Evolutionary conservation across 371 early-diverging fungal species (phyloP), one percentile per base, ranked within the genome.

Genomic region (Mortierella sp.): DNA sequence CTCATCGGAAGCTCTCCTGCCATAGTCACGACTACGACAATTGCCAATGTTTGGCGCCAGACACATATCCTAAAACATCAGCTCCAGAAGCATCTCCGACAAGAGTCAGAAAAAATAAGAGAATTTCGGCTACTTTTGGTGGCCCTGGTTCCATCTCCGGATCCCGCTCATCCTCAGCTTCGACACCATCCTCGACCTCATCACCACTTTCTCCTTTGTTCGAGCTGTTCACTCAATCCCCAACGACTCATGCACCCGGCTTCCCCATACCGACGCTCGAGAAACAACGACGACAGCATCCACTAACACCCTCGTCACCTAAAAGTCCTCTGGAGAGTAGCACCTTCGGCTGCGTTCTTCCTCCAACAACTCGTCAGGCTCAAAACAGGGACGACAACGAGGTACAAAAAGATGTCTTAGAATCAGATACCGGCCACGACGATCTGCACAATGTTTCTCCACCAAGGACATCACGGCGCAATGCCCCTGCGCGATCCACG

Each of bases 61-160:
- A 15, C 37, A 19, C 52, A 6, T 3, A 1, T 50, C 12, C 24
- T 7, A 6, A 32, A 24, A 34, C 31, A 14, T 15, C 15, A 17
- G 9, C 51, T 4, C 17, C 51, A 17, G 9, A n/a, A n/a, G 19
- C 31, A 11, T n/a, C 51, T 2, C n/a, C 58, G 34, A 31, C 2
- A 23, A 23, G 42, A 19, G 28, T 6, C 32, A 47, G 61, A 24
- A 47, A 56, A 26, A 48, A 53, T 14, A 54, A 49, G 19, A 46
- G 72, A 15, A 43, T 72, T 7, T 72, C 72, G 31, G 28, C 57
- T 46, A 72, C 72, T 23, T 72, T 72, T 60, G 72, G 72, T 41
- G 72, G 72, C n/a, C 50, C 61, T 14, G 72, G 72, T 23, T 65
- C 72, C 5, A 31, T 49, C 42, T 26, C 44, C 21, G 70, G 70